Conservation (phyloP, 2,329 filamentous ascomycete species). For the Zopfia rhizophila region DNA sequence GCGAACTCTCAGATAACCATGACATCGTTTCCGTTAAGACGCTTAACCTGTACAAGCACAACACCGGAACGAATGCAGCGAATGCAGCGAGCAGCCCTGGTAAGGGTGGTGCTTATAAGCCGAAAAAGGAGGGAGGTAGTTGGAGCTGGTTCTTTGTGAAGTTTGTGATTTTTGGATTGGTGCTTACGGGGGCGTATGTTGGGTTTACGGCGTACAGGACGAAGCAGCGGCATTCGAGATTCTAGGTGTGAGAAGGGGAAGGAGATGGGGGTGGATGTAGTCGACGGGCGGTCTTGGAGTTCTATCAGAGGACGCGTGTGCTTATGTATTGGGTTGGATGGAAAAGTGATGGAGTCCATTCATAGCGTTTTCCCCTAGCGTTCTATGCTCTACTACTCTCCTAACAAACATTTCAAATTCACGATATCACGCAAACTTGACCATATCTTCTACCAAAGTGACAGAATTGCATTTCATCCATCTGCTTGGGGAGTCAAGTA, state of each 20-base stretch:
- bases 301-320: too few species aligned
- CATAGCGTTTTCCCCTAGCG: slow-evolving; percentile 30
- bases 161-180: slow-evolving; percentile 77
- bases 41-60: slow-evolving; percentile 85
- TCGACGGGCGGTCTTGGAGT: not conserved
- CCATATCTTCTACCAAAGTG: too few species aligned
- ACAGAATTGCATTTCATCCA: too few species aligned
- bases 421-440: slow-evolving; percentile 8
- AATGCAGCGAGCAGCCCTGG: slow-evolving; percentile 32
- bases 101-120: slow-evolving; percentile 53
- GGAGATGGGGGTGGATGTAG: not conserved
- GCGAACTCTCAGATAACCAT: slow-evolving; percentile 96
- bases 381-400: slow-evolving; percentile 17
- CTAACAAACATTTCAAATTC: slow-evolving; percentile 15
- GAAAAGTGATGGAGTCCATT: slow-evolving; percentile 21
- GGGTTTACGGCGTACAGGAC: slow-evolving; percentile 86
- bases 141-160: slow-evolving; percentile 84
- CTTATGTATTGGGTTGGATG: slow-evolving; percentile 35
- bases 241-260: slow-evolving; percentile 51
- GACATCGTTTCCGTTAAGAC: slow-evolving; percentile 90
- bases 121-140: slow-evolving; percentile 63
- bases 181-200: slow-evolving; percentile 79
- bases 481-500: too few species aligned
- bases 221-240: slow-evolving; percentile 61
- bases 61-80: slow-evolving; percentile 41